Base-by-base conservation (phyloP, 495 filamentous ascomycete species). In the Thermothielavioides terrestris region DNA sequence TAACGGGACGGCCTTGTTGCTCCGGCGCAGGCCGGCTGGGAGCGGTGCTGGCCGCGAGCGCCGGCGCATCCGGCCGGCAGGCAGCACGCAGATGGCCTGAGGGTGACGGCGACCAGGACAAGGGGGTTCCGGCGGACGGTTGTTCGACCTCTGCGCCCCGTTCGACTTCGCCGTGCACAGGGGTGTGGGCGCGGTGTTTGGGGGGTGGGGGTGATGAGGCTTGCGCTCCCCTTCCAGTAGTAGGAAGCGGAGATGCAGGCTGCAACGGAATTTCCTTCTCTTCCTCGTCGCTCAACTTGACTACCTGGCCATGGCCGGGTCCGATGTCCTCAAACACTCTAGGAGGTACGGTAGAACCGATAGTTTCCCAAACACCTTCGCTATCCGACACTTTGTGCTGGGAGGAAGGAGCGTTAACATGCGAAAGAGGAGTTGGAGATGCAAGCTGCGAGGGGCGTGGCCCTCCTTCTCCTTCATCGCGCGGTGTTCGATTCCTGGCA, bases 31-130 rank as follows among this genome's bases (percentile, higher is more conserved):
- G 6, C 15, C 30, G 17, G 8, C 21, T 34, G 4, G 42, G 21
- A n/a, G n/a, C n/a, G 21, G 9, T 18, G 12, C 41, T 35, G 2
- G 21, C n/a, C n/a, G 32, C 31, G 11, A 15, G 15, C 1, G 6
- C 10, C 34, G 17, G 49, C 18, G 26, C n/a, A 10, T 11, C 6
- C 21, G 8, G 14, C 17, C 1, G 28, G 6, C 49, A 6, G 10
- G 49, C 36, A 1, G 21, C 10, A 26, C 35, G 36, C 14, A 30
- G 4, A 14, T 56, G 56, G 2, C 20, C 39, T 5, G 39, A 28
- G 2, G 57, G 54, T 0, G 57, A 60, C 30, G 41, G 20, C n/a
- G 54, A 25, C 57, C 57, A 60, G 21, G 57, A 35, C 2, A 60
- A 36, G 6, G 30, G 38, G 11, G 30, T 37, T 10, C 39, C 48